Base-by-base conservation (phyloP, 1,284 basidiomycete species). In the Cryptococcus neoformans region DNA sequence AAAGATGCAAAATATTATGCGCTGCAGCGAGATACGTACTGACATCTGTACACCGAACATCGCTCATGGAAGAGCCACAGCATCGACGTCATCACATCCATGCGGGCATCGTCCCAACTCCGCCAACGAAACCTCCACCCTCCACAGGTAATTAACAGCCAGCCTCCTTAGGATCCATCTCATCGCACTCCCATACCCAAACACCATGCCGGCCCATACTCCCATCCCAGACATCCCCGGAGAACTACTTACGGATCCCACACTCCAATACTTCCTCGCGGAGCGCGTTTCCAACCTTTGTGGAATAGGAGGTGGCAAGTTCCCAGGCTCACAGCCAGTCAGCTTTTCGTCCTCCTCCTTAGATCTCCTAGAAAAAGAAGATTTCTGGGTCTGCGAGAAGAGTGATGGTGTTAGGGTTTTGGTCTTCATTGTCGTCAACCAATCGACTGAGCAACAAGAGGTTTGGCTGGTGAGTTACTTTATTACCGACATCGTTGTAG, bases 361-460 rank as follows among this genome's bases (percentile, higher is more conserved):
- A 44, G 81, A 82, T 8, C 83, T 88, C 69, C 81, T 97, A 45
- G 90, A 95, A 78, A 80, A 79, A 28, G 84, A 87, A 80, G 91
- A 97, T 75, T 99, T 90, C 75, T 99, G 95, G 95, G 95, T 99
- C 36, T 97, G 93, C 79, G 96, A 99, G 80, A 99, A 99, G 81
- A 96, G 93, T n/a, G 96, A 99, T 72, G 96, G 96, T 2, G 79
- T 98, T 53, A 85, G 96, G 44, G 91, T 99, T 37, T 81, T 99
- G 45, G 84, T 98, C 49, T 81, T 96, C 58, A 83, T 99, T 51
- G 83, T 87, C 44, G 77, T 81, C 53, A 80, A 82, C 21, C 77
- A 81, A 8, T 60, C 67, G 21, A 81, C 81, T 41, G 82, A 81
- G 35, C 64, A 63, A 16, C 94, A 98, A 76, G 83, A 83, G 49